Evolutionary conservation across 2,329 filamentous ascomycete genomes (phyloP).

Genomic region (Moelleriella libera): DNA sequence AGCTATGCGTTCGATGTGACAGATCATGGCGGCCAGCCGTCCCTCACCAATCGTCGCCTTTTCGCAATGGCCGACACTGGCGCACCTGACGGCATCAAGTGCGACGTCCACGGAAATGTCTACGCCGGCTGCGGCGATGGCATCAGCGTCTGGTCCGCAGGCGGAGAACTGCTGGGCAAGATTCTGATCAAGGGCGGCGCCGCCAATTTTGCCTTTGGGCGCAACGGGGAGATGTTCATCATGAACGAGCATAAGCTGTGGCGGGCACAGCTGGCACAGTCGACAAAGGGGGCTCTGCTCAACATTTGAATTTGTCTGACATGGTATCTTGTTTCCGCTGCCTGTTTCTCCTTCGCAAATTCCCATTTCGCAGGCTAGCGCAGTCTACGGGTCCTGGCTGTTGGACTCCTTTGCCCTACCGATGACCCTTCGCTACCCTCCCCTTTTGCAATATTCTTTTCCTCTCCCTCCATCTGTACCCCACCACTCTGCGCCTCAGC

Average conservation of each 20-base stretch:
- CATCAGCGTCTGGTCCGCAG: constrained; percentile 30
- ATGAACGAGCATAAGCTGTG: constrained; percentile 31
- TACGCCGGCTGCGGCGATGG: constrained; percentile 35
- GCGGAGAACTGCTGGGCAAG: constrained; percentile 29
- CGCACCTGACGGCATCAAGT: constrained; percentile 33
- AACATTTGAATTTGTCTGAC: constrained; percentile 1
- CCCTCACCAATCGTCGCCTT: constrained; percentile 30
- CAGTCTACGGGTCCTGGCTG: no score
- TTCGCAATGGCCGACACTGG: constrained; percentile 35
- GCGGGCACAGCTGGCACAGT: constrained; percentile 12
- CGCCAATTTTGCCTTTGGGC: constrained; percentile 33
- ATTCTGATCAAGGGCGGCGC: constrained; percentile 25
- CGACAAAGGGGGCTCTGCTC: constrained; percentile 10
- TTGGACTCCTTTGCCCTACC: no score
- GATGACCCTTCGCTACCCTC: no score
- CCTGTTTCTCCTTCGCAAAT: background rate
- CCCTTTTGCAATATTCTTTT: no score
- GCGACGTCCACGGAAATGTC: constrained; percentile 30
- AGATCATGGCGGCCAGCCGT: constrained; percentile 15
- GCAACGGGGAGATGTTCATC: constrained; percentile 26
- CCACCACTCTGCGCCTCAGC: no score
- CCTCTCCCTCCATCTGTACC: no score
- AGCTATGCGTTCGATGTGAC: constrained; percentile 22
- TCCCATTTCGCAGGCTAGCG: no score
- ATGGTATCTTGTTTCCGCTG: background rate